Conservation (phyloP, 352 stramenopile species). For the Hyaloperonospora brassicae region DNA sequence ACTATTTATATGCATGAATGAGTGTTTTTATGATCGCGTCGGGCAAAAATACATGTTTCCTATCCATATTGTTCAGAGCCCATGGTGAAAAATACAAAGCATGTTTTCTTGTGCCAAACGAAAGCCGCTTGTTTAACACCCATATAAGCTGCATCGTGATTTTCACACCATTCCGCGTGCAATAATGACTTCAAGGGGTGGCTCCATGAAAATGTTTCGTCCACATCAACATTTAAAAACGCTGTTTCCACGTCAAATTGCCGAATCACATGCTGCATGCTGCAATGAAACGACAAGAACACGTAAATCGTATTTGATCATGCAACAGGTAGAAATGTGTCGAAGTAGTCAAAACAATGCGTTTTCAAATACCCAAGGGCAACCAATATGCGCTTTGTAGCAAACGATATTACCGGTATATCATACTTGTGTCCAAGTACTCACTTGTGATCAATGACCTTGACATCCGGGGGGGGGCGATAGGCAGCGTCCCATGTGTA, state of each 20-base stretch:
- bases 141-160: slow-evolving; percentile 22
- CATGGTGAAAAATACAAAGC: slow-evolving; percentile 4
- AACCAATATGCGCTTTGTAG: neutral
- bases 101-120: slow-evolving; percentile 26
- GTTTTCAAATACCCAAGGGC: slow-evolving; percentile 12
- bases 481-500: neutral
- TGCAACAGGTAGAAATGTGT: neutral
- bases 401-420: neutral
- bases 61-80: slow-evolving; percentile 1
- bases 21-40: neutral
- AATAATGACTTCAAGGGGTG: neutral
- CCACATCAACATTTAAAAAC: neutral
- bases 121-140: slow-evolving; percentile 25
- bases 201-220: neutral
- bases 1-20: neutral
- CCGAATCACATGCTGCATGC: neutral
- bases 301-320: neutral
- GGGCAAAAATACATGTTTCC: neutral
- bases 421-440: neutral
- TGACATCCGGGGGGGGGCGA: neutral
- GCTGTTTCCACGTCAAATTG: neutral
- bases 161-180: neutral
- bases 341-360: neutral
- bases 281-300: neutral
- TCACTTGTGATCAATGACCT: neutral